These are phyloP conservation scores for Phaseolus coccineus DNA, from an alignment of 331 rosid species.

Conservation along the genomic window DNA sequence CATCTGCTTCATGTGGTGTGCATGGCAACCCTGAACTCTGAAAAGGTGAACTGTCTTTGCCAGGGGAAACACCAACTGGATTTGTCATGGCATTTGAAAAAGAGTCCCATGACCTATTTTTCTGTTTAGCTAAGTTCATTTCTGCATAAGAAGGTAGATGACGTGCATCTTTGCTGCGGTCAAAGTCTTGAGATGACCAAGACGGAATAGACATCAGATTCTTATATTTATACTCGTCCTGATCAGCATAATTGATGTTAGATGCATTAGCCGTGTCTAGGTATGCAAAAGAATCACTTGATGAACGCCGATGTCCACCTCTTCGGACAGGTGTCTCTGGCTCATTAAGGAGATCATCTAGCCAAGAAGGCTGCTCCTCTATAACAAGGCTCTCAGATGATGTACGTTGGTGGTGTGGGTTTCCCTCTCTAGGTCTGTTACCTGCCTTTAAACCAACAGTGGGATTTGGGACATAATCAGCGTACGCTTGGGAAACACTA, in stretches of 20 bases:
- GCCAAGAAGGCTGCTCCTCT: slow-evolving; percentile 99
- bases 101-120: slow-evolving; percentile 82
- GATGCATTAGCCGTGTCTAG: slow-evolving; percentile 59
- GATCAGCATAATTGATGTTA: slow-evolving; percentile 58
- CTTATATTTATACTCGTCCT: slow-evolving; percentile 68
- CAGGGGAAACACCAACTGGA: slow-evolving; percentile 63
- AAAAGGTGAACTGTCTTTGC: slow-evolving; percentile 63
- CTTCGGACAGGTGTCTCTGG: slow-evolving; percentile 97
- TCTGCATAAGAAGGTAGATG: slow-evolving; percentile 72
- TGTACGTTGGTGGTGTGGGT: slow-evolving; percentile 81
- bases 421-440: slow-evolving; percentile 82
- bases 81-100: slow-evolving; percentile 55
- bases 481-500: slow-evolving; percentile 76
- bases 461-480: slow-evolving; percentile 74
- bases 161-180: slow-evolving; percentile 69
- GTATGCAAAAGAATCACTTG: slow-evolving; percentile 96
- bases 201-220: slow-evolving; percentile 66
- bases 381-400: slow-evolving; percentile 87
- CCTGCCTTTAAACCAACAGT: slow-evolving; percentile 61
- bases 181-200: slow-evolving; percentile 89
- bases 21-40: slow-evolving; percentile 70
- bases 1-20: slow-evolving; percentile 75
- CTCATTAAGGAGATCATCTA: slow-evolving; percentile 97
- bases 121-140: slow-evolving; percentile 67
- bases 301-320: slow-evolving; percentile 97